Evolutionary conservation across 768 basidiomycete genomes (phyloP), one percentile per base, ranked within the genome.

Genomic region (Leucogyrophana mollusca): DNA sequence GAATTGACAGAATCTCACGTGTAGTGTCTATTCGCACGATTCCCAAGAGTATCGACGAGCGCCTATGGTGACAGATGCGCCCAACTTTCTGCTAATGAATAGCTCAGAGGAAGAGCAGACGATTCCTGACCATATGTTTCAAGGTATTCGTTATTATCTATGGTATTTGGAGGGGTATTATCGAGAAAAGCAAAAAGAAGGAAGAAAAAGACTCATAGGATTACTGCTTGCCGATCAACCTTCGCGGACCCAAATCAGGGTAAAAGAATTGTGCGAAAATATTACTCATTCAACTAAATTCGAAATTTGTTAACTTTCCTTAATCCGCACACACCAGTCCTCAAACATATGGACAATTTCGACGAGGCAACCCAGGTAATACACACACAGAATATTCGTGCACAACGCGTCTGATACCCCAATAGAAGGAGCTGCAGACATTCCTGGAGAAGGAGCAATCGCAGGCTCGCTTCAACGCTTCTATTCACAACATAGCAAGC

Each of bases 361-460:
- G 88, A 92, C 71, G 83, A 88, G 46, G 75, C 82, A n/a, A 82
- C 87, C 20, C 83, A 87, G 71, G 89, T 86, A 42, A 45, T 49
- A 40, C 27, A 33, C 25, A n/a, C 8, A 14, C 21, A n/a, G 25
- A 2, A 39, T 20, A 42, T 18, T 16, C 27, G 40, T 38, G 44
- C 54, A 14, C 42, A n/a, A 33, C 46, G 18, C 44, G 34, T 47
- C 36, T 46, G 36, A 35, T 43, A 30, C 45, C 23, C 25, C 24
- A 35, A 11, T 62, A 95, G 93, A 89, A 86, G 72, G 94, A 96
- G 65, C 79, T 96, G 34, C 68, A 80, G 23, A 64, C 69, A 14
- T 94, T 93, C 69, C 67, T 95, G 47, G 88, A 91, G 57, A 79
- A 79, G 48, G 84, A 93, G 70, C 91, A 94, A 62, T 80, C 83